Percentiles rank a stretch among this genome's conserved stretches.
Evolutionary conservation across 768 basidiomycete species (phyloP).

Genomic region (Auriscalpium vulgare): DNA sequence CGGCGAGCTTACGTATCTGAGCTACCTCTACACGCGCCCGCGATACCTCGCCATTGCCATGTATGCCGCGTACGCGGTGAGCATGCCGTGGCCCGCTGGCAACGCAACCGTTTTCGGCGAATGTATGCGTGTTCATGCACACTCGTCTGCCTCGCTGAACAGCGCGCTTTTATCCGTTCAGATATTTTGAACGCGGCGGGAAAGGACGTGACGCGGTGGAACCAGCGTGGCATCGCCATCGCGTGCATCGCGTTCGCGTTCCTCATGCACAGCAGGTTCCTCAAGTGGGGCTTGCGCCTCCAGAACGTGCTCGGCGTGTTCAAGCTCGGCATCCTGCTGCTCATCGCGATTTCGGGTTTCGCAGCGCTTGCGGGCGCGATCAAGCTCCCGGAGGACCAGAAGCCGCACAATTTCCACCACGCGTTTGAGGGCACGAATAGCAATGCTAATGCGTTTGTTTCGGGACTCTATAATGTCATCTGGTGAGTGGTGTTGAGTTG

Average conservation of each 20-base stretch:
- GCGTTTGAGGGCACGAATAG: background rate
- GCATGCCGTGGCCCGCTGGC: slow-evolving; percentile 53
- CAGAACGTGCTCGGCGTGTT: slow-evolving; percentile 58
- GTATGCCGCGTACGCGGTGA: slow-evolving; percentile 49
- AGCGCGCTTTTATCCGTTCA: slow-evolving; percentile 19
- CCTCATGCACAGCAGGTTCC: slow-evolving; percentile 45
- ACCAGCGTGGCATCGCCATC: slow-evolving; percentile 36
- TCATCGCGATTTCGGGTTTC: slow-evolving; percentile 47
- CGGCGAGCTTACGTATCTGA: slow-evolving; percentile 71
- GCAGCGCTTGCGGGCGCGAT: slow-evolving; percentile 34
- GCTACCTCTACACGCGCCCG: slow-evolving; percentile 59
- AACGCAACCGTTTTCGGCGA: slow-evolving; percentile 64
- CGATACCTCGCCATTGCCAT: slow-evolving; percentile 52
- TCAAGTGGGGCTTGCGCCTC: slow-evolving; percentile 48
- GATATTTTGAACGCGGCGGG: slow-evolving; percentile 37
- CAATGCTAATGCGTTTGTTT: slow-evolving; percentile 48
- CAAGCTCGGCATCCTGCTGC: slow-evolving; percentile 48
- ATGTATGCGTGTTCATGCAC: slow-evolving; percentile 34
- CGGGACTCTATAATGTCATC: slow-evolving; percentile 60
- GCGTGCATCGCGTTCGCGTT: slow-evolving; percentile 49
- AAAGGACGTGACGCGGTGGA: slow-evolving; percentile 32
- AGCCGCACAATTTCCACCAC: slow-evolving; percentile 42
- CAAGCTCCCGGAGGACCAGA: slow-evolving; percentile 28
- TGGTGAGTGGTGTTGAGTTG: slow-evolving; percentile 34
- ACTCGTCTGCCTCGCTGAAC: background rate